Evolutionary conservation across 306 rosid species (phyloP).

Genomic region (Amphicarpaea edgeworthii): DNA sequence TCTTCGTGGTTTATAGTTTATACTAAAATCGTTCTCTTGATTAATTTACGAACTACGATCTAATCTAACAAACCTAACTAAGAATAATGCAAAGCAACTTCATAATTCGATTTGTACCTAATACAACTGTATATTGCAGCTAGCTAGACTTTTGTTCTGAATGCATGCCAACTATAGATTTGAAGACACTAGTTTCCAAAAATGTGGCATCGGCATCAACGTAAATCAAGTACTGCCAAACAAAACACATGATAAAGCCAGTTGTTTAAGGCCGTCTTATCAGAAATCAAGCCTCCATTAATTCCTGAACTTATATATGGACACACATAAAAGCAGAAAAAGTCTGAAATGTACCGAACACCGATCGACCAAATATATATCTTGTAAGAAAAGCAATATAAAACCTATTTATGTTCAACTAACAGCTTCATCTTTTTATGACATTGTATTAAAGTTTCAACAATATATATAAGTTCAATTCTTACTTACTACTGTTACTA

Average conservation of each 20-base stretch:
- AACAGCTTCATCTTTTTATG: neutral
- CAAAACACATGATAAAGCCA: neutral
- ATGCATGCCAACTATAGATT: neutral
- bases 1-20: neutral
- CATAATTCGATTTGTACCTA: neutral
- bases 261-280: neutral
- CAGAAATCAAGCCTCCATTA: neutral
- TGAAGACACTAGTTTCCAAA: neutral
- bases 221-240: neutral
- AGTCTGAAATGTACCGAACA: conserved; percentile 1
- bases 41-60: too few species aligned
- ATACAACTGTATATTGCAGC: neutral
- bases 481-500: neutral
- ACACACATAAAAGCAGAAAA: neutral
- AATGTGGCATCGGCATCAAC: neutral
- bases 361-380: neutral
- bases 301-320: neutral
- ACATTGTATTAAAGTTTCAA: neutral
- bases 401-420: neutral
- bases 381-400: conserved; percentile 10
- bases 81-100: too few species aligned
- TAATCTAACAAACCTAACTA: too few species aligned
- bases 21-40: too few species aligned
- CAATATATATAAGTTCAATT: neutral
- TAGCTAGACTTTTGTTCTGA: conserved; percentile 21